Conservation (phyloP, 202 grass and related monocot genomes). For the Brachypodium distachyon region DNA sequence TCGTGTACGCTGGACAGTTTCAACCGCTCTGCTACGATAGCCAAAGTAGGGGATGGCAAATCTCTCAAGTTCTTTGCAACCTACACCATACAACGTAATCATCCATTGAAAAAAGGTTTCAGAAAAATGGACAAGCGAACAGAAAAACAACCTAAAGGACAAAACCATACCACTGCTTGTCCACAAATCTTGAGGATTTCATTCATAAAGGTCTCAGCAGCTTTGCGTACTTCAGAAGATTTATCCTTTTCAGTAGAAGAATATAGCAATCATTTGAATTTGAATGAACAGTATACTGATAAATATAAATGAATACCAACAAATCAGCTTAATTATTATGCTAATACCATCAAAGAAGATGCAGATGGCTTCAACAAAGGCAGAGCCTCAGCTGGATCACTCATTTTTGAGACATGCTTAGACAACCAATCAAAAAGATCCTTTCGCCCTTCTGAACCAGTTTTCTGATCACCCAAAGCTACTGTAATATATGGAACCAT, state of each 20-base stretch:
- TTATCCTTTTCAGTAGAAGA: conserved; percentile 65
- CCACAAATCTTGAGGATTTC: conserved; percentile 84
- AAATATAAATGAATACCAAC: neutral
- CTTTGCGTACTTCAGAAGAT: conserved; percentile 98
- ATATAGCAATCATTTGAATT: conserved; percentile 10
- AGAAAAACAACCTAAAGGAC: neutral
- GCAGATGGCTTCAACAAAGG: conserved; percentile 81
- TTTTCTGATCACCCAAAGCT: conserved; percentile 81
- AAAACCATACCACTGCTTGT: conserved; percentile 72
- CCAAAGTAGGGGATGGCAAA: conserved; percentile 77
- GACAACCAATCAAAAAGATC: conserved; percentile 99
- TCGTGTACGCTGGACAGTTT: conserved; percentile 67
- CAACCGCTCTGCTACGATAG: conserved; percentile 72
- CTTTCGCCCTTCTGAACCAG: conserved; percentile 86
- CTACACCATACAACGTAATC: conserved; percentile 24
- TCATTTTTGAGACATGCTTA: conserved; percentile 71
- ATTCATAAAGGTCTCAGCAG: conserved; percentile 83
- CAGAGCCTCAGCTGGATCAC: conserved; percentile 77
- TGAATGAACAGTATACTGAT: neutral
- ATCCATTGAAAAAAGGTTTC: neutral
- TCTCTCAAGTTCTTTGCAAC: conserved; percentile 86
- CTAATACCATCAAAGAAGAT: conserved; percentile 73
- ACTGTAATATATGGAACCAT: conserved; percentile 89
- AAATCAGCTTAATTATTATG: conserved; percentile 2
- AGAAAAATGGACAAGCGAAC: neutral